Base-by-base conservation (phyloP, 202 grass and related monocot genomes). In the Tripidium arundinaceum region DNA sequence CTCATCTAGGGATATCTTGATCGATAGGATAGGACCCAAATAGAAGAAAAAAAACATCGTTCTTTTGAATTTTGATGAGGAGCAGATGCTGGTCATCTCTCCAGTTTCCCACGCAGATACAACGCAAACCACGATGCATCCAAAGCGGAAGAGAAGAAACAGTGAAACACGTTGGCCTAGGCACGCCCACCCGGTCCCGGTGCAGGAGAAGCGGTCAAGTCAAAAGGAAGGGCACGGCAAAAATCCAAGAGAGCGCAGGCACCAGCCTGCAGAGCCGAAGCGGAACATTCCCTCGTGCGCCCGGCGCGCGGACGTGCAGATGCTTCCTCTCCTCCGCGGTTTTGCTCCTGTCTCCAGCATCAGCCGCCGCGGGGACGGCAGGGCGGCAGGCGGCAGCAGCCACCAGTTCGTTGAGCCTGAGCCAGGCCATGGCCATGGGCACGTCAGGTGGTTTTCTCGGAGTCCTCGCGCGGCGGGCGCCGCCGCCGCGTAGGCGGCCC, bases 361-460 rank as follows among this genome's bases (percentile, higher is more conserved):
- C 40, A 16, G 66, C 66, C 7, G 68, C 43, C 42, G 72, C 29
- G 13, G 25, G 68, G 68, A 2, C 67, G 67, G 67, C 37, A 25
- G 65, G 16, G 1, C 67, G 67, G 67, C 37, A 25, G 65, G 16
- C 47, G 47, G 43, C 14, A 2, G 50, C 50, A n/a, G 50, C 19
- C 49, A 54, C 49, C 19, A 21, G 66, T 8, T 8, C 38, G 22
- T 4, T 8, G 38, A 6, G 38, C 13, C 5, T 49, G 47, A 50
- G 18, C 6, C 7, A 0, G 34, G 7, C 7, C 6, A 6, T 5
- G 34, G 34, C 66, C 39, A 58, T 58, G 14, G 41, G 13, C 68
- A 47, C 26, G 41, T 46, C 41, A 70, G 68, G 68, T 70, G 68
- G 68, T 19, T 71, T 70, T 71, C 68, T 71, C 42, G 68, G 41